A percentile compares a stretch with the other conserved stretches of the same genome.
Evolutionary conservation across 805 yeast genomes (phyloP).

Genomic region (Kuraishia borneana): DNA sequence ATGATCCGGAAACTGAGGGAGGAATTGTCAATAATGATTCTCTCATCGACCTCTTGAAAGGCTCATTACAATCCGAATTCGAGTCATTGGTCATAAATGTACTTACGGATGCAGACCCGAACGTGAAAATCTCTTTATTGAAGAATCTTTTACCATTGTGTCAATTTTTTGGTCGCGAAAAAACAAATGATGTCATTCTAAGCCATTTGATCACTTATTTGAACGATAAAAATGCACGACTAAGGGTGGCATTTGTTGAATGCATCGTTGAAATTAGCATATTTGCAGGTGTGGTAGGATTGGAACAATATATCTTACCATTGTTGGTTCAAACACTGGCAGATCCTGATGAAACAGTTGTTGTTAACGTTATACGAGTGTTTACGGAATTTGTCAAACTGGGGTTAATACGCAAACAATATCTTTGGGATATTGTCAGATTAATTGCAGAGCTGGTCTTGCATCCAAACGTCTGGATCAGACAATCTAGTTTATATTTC

Average conservation of each 20-base stretch:
- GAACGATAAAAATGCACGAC: slow-evolving; percentile 61
- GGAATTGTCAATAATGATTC: slow-evolving; percentile 20
- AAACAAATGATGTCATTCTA: slow-evolving; percentile 76
- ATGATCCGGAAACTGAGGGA: slow-evolving; percentile 35
- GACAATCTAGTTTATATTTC: slow-evolving; percentile 55
- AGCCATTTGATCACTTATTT: slow-evolving; percentile 88
- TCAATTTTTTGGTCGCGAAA: slow-evolving; percentile 74
- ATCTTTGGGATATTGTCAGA: slow-evolving; percentile 43
- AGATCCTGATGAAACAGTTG: slow-evolving; percentile 78
- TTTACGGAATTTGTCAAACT: slow-evolving; percentile 44
- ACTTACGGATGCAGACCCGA: slow-evolving; percentile 56
- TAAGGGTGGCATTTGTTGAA: slow-evolving; percentile 62
- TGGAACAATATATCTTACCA: slow-evolving; percentile 86
- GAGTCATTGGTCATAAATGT: slow-evolving; percentile 55
- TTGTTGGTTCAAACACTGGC: slow-evolving; percentile 70
- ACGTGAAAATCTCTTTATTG: slow-evolving; percentile 62
- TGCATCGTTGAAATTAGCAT: slow-evolving; percentile 67
- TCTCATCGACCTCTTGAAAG: slow-evolving; percentile 26
- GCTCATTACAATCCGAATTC: slow-evolving; percentile 38
- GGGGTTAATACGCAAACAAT: slow-evolving; percentile 40
- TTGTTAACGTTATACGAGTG: slow-evolving; percentile 52
- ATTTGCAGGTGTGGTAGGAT: slow-evolving; percentile 67
- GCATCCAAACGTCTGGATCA: slow-evolving; percentile 83
- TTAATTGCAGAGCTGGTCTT: slow-evolving; percentile 46
- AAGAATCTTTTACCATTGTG: slow-evolving; percentile 69